These are phyloP conservation scores for Fraxinus dipetala DNA, from an alignment of 305 asterid genomes.

Conservation along the genomic window DNA sequence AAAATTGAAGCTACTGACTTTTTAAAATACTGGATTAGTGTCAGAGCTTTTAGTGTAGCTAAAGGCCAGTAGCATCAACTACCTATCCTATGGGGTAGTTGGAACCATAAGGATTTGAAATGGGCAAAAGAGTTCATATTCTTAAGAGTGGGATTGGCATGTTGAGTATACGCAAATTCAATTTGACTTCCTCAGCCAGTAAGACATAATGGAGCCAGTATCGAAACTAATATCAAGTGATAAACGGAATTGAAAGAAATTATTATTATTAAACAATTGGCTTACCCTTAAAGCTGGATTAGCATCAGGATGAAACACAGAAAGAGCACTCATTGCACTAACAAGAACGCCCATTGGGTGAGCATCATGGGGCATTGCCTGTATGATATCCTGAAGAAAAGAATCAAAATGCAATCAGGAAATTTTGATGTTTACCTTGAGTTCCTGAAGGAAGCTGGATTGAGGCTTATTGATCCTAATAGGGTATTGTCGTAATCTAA, in stretches of 20 bases:
- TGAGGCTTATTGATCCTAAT: neutral
- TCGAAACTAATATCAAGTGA: slow-evolving; percentile 2
- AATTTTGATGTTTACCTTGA: slow-evolving; percentile 2
- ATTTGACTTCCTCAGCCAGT: neutral
- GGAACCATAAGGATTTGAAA: neutral
- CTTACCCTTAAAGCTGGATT: slow-evolving; percentile 97
- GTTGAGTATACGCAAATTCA: neutral
- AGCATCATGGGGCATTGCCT: slow-evolving; percentile 99
- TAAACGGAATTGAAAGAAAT: slow-evolving; percentile 3
- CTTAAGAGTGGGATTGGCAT: neutral
- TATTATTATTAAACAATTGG: neutral
- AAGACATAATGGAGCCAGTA: neutral
- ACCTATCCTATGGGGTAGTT: neutral
- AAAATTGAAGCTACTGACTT: neutral
- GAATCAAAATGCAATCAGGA: slow-evolving; percentile 27
- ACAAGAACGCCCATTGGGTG: slow-evolving; percentile 99
- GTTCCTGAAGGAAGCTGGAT: neutral
- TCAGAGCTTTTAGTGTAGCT: neutral
- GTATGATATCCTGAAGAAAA: slow-evolving; percentile 87
- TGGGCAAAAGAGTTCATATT: neutral
- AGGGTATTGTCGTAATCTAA: neutral
- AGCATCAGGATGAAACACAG: slow-evolving; percentile 97
- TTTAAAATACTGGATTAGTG: neutral
- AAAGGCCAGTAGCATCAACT: slow-evolving; percentile 4
- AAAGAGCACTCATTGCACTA: slow-evolving; percentile 95